These are phyloP conservation scores for Moringa oleifera DNA, from an alignment of 345 rosid genomes.

Conservation along the genomic window DNA sequence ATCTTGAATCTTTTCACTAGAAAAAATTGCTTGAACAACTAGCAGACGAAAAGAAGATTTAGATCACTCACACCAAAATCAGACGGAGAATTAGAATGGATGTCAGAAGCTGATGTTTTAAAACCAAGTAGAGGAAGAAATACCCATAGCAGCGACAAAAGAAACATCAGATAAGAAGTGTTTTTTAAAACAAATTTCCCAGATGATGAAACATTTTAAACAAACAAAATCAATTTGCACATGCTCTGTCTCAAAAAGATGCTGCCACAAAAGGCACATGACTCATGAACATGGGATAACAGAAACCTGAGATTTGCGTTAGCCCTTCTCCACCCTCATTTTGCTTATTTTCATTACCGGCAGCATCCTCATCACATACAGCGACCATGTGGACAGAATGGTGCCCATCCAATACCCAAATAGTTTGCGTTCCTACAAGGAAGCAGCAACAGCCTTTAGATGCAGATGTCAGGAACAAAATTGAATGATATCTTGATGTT, in stretches of 20 bases:
- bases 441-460: conserved; percentile 12
- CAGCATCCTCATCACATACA: conserved; percentile 33
- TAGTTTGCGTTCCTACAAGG: conserved; percentile 51
- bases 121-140: neutral
- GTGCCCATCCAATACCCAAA: conserved; percentile 68
- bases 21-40: conserved; percentile 56
- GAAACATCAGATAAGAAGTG: neutral
- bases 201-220: neutral
- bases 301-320: conserved; percentile 42
- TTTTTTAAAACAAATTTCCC: neutral
- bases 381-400: conserved; percentile 48
- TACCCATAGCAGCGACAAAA: neutral
- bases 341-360: conserved; percentile 33
- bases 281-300: conserved; percentile 1
- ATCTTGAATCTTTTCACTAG: conserved; percentile 59
- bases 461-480: neutral
- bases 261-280: neutral
- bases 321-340: conserved; percentile 33
- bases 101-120: neutral
- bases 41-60: conserved; percentile 16
- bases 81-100: neutral
- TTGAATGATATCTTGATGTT: neutral
- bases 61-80: neutral
- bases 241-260: conserved; percentile 4
- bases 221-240: neutral